These are phyloP conservation scores for Puccinia polysora DNA, from an alignment of 1,284 basidiomycete genomes.

Conservation along the genomic window DNA sequence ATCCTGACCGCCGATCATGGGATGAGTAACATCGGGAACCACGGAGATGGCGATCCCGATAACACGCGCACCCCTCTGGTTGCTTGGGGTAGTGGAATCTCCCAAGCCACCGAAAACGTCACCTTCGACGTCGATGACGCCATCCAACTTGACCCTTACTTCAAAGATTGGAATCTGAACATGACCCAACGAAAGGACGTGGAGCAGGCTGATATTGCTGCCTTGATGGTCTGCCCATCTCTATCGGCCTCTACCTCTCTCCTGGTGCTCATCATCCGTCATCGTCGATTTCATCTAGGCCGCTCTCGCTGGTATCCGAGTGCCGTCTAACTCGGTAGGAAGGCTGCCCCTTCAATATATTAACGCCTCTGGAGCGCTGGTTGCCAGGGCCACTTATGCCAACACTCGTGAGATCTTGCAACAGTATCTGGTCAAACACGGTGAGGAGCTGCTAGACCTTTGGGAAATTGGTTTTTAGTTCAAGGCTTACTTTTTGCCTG, in stretches of 20 bases:
- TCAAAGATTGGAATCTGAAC: conserved; percentile 61
- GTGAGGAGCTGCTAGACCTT: conserved; percentile 54
- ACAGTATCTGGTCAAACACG: conserved; percentile 73
- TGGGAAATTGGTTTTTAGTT: conserved; percentile 17
- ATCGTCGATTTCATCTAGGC: conserved; percentile 45
- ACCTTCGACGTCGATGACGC: conserved; percentile 26
- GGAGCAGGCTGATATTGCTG: conserved; percentile 76
- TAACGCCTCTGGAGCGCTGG: conserved; percentile 50
- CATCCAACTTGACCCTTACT: conserved; percentile 57
- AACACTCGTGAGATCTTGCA: conserved; percentile 74
- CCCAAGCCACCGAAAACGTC: neutral
- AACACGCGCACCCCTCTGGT: conserved; percentile 45
- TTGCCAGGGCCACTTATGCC: conserved; percentile 63
- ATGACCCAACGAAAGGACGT: conserved; percentile 66
- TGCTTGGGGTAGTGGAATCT: conserved; percentile 56
- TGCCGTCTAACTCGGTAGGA: conserved; percentile 54
- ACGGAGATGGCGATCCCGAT: conserved; percentile 79
- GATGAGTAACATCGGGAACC: conserved; percentile 82
- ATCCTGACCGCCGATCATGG: conserved; percentile 86
- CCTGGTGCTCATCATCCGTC: neutral
- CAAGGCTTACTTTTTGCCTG: no score
- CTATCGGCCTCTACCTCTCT: neutral
- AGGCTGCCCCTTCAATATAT: conserved; percentile 52
- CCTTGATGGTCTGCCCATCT: conserved; percentile 61
- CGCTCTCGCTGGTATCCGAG: conserved; percentile 46